These are phyloP conservation scores for Argentina anserina DNA, from an alignment of 306 rosid species.

Conservation along the genomic window DNA sequence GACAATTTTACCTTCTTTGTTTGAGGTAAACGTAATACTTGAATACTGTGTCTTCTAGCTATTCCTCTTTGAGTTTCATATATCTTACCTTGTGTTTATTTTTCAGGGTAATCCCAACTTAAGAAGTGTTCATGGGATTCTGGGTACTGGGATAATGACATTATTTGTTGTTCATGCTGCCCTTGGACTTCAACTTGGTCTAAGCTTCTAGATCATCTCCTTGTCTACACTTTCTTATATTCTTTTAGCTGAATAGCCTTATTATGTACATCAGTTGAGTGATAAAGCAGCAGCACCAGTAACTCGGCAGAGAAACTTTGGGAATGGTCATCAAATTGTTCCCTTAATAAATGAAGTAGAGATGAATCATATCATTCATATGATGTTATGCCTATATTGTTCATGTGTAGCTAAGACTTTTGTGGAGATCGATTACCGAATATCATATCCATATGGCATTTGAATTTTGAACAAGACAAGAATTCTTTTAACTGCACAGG, in stretches of 20 bases:
- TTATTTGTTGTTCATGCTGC: slow-evolving; percentile 79
- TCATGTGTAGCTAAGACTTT: not conserved
- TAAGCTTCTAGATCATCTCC: slow-evolving; percentile 46
- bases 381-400: not conserved
- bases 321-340: not conserved
- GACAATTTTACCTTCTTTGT: slow-evolving; percentile 62
- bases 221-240: not conserved
- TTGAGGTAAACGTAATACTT: slow-evolving; percentile 52
- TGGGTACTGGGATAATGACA: slow-evolving; percentile 90
- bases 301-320: not conserved
- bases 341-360: not conserved
- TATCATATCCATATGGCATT: not conserved
- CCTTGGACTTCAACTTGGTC: slow-evolving; percentile 82
- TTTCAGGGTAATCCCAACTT: slow-evolving; percentile 75
- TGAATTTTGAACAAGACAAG: not conserved
- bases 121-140: slow-evolving; percentile 70
- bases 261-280: not conserved
- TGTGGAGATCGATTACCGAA: not conserved
- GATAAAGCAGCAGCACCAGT: not conserved
- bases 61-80: not conserved
- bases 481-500: not conserved
- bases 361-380: too few species aligned
- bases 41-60: not conserved
- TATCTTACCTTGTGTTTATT: not conserved
- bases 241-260: not conserved